Base-by-base conservation (phyloP, 257 asterid genomes). In the Ehretia macrophylla region DNA sequence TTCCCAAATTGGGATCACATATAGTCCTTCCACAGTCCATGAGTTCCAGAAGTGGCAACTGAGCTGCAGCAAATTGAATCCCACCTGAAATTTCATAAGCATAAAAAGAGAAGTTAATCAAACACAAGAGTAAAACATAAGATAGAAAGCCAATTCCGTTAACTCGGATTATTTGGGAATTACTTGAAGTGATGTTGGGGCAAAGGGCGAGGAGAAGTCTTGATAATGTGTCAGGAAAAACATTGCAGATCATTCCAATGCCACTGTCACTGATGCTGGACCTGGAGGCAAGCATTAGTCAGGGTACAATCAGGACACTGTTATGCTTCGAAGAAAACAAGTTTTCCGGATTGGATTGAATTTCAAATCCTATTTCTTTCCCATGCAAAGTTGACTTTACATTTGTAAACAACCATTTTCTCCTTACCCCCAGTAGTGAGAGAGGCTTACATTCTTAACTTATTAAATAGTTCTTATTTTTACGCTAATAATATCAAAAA, bases 1-100 rank as follows among this genome's bases (percentile, higher is more conserved):
- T 58, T 65, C 72, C 77, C 0, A 76, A 68, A 74, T 81, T 71
- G 10, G 94, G 86, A 76, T 85, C 85, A 37, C 88, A 77, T 61
- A 93, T 51, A 44, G 87, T 82, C 97, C 87, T 85, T 68, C 99
- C 99, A 77, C 99, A 93, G 72, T 93, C 99, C 94, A 93, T 66
- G 38, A 90, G 78, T 65, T 93, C 95, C 61, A 93, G 64, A 20
- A 62, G 66, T 20, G 99, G 97, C 67, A 93, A 79, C 70, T 93
- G 97, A 40, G 96, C 97, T 51, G 90, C 69, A 37, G 96, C 99
- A 68, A 93, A 93, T 55, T 93, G 97, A 72, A 93, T 85, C 66
- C 99, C 97, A 68, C 99, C 99, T 93, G 68, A 14, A 47, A 55
- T 51, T 59, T 51, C 19, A 17, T 55, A 63, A 58, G 35, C 37